A percentile compares a stretch with the other conserved stretches of the same genome.
phyloP scores from a whole-genome alignment of 1,139 yeast species.

The Yarrowia galli region DNA sequence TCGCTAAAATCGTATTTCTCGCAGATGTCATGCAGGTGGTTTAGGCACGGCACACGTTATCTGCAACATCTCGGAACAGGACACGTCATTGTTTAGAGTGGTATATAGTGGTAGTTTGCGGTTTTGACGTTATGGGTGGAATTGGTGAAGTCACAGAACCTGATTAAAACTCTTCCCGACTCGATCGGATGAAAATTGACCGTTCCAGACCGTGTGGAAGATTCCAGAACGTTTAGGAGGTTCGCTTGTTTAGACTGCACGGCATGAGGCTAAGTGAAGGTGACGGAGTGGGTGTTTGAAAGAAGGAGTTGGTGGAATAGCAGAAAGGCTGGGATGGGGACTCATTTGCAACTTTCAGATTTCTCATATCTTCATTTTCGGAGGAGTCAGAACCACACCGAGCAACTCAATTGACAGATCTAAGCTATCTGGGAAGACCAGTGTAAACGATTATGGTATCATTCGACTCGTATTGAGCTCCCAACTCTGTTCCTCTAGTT shows the following conservation, averaged over 20 bases:
- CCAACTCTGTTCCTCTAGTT: too few relatives aligned
- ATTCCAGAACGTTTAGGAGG: slow-evolving; percentile 8
- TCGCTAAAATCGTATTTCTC: slow-evolving; percentile 30
- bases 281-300: too few relatives aligned
- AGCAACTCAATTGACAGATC: too few relatives aligned
- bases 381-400: not conserved
- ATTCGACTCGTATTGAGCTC: not conserved
- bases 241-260: too few relatives aligned
- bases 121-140: not conserved
- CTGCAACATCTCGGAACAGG: not conserved
- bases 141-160: not conserved
- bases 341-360: not conserved
- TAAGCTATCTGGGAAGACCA: too few relatives aligned
- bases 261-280: too few relatives aligned
- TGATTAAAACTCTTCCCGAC: not conserved
- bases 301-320: too few relatives aligned
- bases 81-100: slow-evolving; percentile 12
- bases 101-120: too few relatives aligned
- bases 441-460: not conserved
- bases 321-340: not conserved
- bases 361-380: not conserved
- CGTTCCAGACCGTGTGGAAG: not conserved
- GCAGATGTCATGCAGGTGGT: slow-evolving; percentile 16
- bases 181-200: not conserved
- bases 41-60: slow-evolving; percentile 18